Percentiles rank a stretch among this genome's conserved stretches.
Evolutionary conservation across 176 grass and related monocot genomes (phyloP).

Genomic region (Carex scoparia): DNA sequence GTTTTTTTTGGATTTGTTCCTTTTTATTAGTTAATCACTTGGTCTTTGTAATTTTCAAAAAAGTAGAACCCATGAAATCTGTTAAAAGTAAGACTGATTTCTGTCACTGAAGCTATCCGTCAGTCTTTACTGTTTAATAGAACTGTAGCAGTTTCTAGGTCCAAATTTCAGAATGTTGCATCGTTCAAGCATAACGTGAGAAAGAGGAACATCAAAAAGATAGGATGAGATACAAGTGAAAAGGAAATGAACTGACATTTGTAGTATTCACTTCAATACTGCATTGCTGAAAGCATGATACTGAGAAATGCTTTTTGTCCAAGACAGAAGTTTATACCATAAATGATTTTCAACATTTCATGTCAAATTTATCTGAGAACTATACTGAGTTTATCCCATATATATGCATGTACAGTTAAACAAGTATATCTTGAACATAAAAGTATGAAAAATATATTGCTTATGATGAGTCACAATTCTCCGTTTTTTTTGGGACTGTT

Average conservation of each 20-base stretch:
- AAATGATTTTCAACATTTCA: not conserved
- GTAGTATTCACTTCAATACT: not conserved
- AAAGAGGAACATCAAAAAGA: not conserved
- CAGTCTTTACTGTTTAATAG: not conserved
- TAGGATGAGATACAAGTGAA: not conserved
- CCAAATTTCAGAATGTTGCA: not conserved
- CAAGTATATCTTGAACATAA: not conserved
- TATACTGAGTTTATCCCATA: not conserved
- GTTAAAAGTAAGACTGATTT: not conserved
- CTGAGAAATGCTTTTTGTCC: not conserved
- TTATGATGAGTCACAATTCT: not conserved
- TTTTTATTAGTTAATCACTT: not conserved
- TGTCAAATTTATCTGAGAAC: not conserved
- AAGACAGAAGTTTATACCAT: not conserved
- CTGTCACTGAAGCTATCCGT: not conserved
- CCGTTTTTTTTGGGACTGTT: not conserved
- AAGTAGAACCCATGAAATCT: not conserved
- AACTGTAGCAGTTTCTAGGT: not conserved
- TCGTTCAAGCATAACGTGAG: not conserved
- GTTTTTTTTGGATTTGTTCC: not conserved
- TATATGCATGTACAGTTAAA: not conserved
- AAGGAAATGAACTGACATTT: not conserved
- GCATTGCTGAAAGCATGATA: not conserved
- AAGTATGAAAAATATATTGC: not conserved
- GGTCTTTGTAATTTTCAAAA: not conserved